Conservation (phyloP, 1,139 yeast species). For the Geotrichum bryndzae region DNA sequence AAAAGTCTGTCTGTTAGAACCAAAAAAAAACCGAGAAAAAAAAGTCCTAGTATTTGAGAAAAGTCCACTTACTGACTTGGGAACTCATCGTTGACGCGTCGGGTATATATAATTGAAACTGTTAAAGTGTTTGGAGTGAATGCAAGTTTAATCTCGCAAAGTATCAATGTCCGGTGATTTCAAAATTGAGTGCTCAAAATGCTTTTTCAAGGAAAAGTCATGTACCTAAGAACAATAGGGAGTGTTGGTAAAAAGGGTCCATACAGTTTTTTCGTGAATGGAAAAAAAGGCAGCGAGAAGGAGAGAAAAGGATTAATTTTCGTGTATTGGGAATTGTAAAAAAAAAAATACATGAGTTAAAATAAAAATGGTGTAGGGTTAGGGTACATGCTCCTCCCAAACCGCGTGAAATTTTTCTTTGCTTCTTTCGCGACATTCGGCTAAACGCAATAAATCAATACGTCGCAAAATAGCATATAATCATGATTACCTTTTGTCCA, state of each 20-base stretch:
- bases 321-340: background rate
- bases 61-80: constrained; percentile 5
- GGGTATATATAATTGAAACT: background rate
- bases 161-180: background rate
- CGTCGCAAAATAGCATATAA: background rate
- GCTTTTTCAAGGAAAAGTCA: background rate
- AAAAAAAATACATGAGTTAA: too few relatives aligned
- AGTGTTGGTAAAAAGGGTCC: background rate
- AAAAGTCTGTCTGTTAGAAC: constrained; percentile 3
- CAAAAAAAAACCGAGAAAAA: background rate
- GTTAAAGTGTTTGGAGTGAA: background rate
- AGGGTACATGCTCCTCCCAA: background rate
- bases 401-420: background rate
- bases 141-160: background rate
- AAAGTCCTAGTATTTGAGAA: background rate
- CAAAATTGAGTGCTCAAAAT: background rate
- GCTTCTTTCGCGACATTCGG: background rate
- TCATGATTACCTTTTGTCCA: constrained; percentile 90
- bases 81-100: constrained; percentile 6
- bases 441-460: background rate
- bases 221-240: background rate
- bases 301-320: background rate
- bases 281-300: background rate
- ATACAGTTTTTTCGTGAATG: background rate
- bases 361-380: background rate